Conservation (phyloP, 2,329 filamentous ascomycete genomes). For the Xylaria digitata region DNA sequence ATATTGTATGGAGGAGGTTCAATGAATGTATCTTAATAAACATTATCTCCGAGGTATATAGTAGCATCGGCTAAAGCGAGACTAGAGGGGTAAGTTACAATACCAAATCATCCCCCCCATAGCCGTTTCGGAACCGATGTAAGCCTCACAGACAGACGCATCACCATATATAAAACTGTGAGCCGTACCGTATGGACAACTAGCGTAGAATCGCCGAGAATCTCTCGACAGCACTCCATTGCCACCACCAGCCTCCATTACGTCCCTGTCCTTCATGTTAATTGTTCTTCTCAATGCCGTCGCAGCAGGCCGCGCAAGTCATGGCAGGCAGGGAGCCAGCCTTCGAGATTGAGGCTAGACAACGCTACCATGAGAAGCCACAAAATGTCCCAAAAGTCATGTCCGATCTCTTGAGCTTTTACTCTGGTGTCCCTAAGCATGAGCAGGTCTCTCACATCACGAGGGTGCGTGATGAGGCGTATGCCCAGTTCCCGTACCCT, state of each 20-base stretch:
- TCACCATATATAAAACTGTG: background rate
- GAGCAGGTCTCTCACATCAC: conserved; percentile 43
- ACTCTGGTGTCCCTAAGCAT: conserved; percentile 38
- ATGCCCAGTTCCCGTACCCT: conserved; percentile 52
- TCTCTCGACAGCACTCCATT: too few relatives aligned
- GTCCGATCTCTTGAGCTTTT: conserved; percentile 40
- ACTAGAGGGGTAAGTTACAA: background rate
- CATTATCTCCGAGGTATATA: background rate
- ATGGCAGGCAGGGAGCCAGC: conserved; percentile 1
- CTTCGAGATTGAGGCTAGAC: background rate
- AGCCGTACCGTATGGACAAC: background rate
- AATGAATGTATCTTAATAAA: too few relatives aligned
- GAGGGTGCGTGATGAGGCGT: conserved; percentile 44
- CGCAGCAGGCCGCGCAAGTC: background rate
- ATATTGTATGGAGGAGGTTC: too few relatives aligned
- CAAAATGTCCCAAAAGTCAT: conserved; percentile 38
- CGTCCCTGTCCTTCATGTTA: background rate
- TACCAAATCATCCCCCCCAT: background rate
- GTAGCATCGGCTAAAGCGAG: background rate
- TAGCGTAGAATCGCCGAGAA: background rate
- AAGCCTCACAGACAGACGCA: background rate
- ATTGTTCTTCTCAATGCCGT: background rate
- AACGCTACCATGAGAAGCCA: conserved; percentile 34
- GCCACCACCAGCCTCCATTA: background rate
- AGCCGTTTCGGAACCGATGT: conserved; percentile 31